Base-by-base conservation (phyloP, 176 grass and related monocot genomes). In the Rhynchospora pubera region DNA sequence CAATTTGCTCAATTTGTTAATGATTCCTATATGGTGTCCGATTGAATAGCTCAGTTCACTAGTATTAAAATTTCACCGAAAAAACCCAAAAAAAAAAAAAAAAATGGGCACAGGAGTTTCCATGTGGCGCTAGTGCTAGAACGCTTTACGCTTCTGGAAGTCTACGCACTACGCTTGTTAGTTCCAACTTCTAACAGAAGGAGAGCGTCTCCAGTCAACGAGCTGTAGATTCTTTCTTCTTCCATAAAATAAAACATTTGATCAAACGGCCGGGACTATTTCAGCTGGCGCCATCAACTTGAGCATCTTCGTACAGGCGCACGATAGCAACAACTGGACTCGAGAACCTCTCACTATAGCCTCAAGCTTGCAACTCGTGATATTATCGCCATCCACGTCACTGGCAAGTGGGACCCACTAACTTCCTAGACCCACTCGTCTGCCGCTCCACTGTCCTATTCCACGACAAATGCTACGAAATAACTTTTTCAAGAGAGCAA, bases 401-500 rank as follows among this genome's bases (percentile, higher is more conserved):
- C 75, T 63, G 78, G 44, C 78, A 80, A 57, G 78, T 80, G 78
- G 78, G 39, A 13, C 30, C 30, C 51, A 80, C 39, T 16, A 62
- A 5, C 48, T 6, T 30, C 30, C 30, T 18, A 23, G 44, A 14
- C 82, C 67, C 67, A 84, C 65, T n/a, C 6, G 67, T 58, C 57
- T 55, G 83, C 18, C 4, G 16, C 19, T 50, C 3, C 16, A 50
- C 42, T 34, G 18, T 28, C 15, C n/a, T 24, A 52, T 58, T 24
- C 8, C 24, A 18, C 28, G 63, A 66, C 28, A 65, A 66, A 7
- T 66, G 32, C 1, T 39, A 15, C 12, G 6, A 74, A 45, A 44
- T 50, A 26, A 26, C 14, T 58, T 55, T 63, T 11, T 56, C 6
- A 59, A 23, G 7, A 15, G 14, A 19, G 42, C 48, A 57, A 45